A percentile compares a stretch with the other conserved stretches of the same genome.
These are phyloP conservation scores for Thermothelomyces thermophilus DNA, from an alignment of 2,329 filamentous ascomycete genomes.

Conservation along the genomic window DNA sequence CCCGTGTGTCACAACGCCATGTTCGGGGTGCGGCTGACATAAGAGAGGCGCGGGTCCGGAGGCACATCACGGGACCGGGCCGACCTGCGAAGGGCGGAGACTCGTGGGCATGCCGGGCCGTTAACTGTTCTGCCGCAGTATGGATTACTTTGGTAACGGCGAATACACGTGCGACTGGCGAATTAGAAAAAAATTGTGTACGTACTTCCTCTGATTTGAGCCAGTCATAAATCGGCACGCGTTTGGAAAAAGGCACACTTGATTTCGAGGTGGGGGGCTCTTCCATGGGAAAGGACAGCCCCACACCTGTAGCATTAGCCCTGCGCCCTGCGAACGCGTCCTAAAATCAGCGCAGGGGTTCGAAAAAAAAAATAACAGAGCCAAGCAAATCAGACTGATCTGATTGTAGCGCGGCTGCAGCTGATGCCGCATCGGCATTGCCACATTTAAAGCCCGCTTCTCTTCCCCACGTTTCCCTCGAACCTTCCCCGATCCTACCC, in stretches of 20 bases:
- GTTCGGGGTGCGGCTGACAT: conserved; percentile 3
- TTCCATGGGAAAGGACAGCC: neutral
- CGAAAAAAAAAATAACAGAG: conserved; percentile 15
- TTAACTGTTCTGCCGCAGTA: too few relatives aligned
- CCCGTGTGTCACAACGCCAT: neutral
- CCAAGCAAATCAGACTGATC: conserved; percentile 12
- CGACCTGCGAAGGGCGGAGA: neutral
- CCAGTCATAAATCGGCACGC: conserved; percentile 17
- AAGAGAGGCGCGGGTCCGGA: neutral
- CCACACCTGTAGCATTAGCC: conserved; percentile 6
- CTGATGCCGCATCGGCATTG: neutral
- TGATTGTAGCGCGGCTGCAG: conserved; percentile 6
- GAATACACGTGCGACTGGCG: too few relatives aligned
- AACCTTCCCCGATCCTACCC: conserved; percentile 13
- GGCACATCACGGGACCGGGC: neutral
- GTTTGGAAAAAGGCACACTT: neutral
- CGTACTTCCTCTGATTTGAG: neutral
- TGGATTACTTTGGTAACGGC: too few relatives aligned
- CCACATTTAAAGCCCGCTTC: conserved; percentile 23
- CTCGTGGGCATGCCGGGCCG: neutral
- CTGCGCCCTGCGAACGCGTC: conserved; percentile 8
- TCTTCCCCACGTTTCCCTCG: conserved; percentile 26
- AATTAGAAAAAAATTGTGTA: neutral
- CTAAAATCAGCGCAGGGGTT: conserved; percentile 23
- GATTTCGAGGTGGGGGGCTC: conserved; percentile 16